Evolutionary conservation across 2,329 filamentous ascomycete genomes (phyloP), one percentile per base, ranked within the genome.

Genomic region (Diaporthe longicolla): DNA sequence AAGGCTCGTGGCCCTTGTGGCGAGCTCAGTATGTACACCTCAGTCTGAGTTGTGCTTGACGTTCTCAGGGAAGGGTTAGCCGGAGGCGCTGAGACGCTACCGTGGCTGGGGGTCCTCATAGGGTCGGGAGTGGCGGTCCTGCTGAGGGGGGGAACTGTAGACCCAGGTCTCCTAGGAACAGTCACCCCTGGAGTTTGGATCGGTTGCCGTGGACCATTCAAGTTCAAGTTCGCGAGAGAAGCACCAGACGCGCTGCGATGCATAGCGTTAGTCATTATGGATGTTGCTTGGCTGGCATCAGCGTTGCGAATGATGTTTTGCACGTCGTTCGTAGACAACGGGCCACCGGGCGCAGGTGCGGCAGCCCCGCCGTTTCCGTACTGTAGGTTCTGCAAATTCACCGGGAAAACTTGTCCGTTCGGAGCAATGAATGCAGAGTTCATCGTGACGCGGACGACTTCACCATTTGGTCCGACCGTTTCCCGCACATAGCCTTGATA

Each of bases 11-110:
- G 91, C 0, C 91, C 91, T 55, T 85, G 84, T 0, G 90, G 90
- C 0, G 91, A 92, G 21, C 87, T 89, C 9, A 93, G 79, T 32
- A 93, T 87, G 76, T 92, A 92, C 2, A 92, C 88, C 74, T 90
- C 87, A 0, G 87, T 83, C 32, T 82, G 82, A 43, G 79, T 79
- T 24, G 80, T 63, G 19, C 79, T 59, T 35, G 68, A 61, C 73
- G 58, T 75, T 75, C 76, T 76, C 69, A 74, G 74, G 70, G 69
- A 76, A 19, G 68, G 69, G 72, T 65, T 70, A 45, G 76, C 73
- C 15, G 79, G 74, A 17, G 79, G 74, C 45, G 79, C 70, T n/a
- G 78, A 63, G 59, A 76, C 80, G 73, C 79, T 81, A 52, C 79
- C 76, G 68, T 77, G 79, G 35, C 79, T 81, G 15, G 77, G 77